Conservation (phyloP, 768 basidiomycete species). For the Lentinula detonsa region DNA sequence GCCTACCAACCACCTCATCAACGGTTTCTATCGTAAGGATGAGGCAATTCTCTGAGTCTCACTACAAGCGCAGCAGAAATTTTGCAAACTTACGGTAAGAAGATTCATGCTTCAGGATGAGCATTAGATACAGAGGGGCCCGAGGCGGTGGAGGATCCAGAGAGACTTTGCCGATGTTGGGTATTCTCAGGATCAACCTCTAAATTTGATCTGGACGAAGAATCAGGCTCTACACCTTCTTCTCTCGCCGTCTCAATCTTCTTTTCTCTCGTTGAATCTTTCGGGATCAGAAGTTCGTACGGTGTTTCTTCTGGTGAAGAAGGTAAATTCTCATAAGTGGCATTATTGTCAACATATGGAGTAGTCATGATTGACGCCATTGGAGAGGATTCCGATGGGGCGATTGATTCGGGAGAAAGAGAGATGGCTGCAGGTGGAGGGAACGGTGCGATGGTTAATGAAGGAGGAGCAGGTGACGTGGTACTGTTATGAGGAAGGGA, state of each 20-base stretch:
- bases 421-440: constrained; percentile 9
- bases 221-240: neutral
- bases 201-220: neutral
- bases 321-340: constrained; percentile 34
- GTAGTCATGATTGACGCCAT: neutral
- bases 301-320: constrained; percentile 32
- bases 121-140: neutral
- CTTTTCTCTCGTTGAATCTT: neutral
- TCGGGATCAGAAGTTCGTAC: constrained; percentile 1
- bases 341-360: neutral
- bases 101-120: neutral
- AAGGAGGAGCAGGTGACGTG: constrained; percentile 2
- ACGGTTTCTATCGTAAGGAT: neutral
- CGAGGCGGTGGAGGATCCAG: neutral
- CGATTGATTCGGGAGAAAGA: neutral
- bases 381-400: neutral
- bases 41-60: neutral
- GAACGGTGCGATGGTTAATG: constrained; percentile 10
- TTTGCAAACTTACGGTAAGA: neutral
- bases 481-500: neutral
- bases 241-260: neutral
- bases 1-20: neutral
- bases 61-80: neutral
- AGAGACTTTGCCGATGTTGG: neutral
- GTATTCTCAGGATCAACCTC: neutral